Evolutionary conservation across 23 red algal genomes (phyloP).

Genomic region (Gracilaria domingensis): DNA sequence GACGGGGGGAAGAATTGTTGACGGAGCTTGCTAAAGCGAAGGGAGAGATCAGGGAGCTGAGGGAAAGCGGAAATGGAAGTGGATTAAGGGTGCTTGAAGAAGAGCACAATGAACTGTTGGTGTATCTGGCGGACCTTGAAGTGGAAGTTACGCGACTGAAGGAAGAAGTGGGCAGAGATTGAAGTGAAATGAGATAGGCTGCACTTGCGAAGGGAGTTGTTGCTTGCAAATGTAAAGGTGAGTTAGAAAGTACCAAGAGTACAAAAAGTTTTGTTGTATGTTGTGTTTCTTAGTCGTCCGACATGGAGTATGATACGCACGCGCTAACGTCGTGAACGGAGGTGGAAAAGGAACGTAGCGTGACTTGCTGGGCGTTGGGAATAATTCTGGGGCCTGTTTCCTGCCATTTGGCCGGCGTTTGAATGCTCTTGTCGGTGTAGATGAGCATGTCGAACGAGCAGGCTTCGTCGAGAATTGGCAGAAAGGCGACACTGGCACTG

Average conservation of each 20-base stretch:
- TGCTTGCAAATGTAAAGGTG: neutral
- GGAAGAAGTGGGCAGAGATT: constrained; percentile 48
- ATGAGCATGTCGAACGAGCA: constrained; percentile 96
- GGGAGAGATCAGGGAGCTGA: constrained; percentile 33
- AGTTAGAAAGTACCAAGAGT: neutral
- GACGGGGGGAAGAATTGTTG: constrained; percentile 23
- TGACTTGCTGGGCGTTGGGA: constrained; percentile 79
- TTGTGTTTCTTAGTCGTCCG: constrained; percentile 40
- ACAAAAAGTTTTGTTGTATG: neutral
- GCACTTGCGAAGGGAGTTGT: neutral
- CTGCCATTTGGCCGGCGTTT: constrained; percentile 86
- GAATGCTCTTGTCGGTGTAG: constrained; percentile 75
- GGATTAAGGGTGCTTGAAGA: constrained; percentile 35
- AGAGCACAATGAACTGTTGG: constrained; percentile 69
- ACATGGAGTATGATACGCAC: constrained; percentile 83
- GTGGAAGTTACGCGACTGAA: constrained; percentile 50
- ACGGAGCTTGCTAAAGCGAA: constrained; percentile 29
- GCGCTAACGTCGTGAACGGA: constrained; percentile 90
- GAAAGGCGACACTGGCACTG: constrained; percentile 89
- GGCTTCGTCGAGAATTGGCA: constrained; percentile 93
- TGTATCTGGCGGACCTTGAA: constrained; percentile 76
- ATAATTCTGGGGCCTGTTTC: constrained; percentile 79
- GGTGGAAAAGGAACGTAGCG: constrained; percentile 88
- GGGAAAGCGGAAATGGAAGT: constrained; percentile 8
- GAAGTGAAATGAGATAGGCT: neutral